Evolutionary conservation across 768 basidiomycete species (phyloP), one percentile per base, ranked within the genome.

Genomic region (Roridomyces roridus): DNA sequence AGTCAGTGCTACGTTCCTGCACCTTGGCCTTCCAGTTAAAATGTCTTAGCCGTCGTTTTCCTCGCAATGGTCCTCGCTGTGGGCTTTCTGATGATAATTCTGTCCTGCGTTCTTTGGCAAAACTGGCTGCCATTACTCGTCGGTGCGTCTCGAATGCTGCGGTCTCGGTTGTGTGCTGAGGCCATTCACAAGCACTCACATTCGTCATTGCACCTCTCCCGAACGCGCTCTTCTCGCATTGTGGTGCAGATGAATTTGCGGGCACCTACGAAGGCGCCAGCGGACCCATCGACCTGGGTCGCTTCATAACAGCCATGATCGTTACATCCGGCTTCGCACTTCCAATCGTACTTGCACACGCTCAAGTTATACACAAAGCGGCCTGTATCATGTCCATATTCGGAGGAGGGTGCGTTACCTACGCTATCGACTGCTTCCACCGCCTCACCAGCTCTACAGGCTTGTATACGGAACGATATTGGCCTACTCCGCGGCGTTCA

Each of bases 41-140:
- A 36, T 39, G 41, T 9, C 5, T 35, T 61, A 98, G 96, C 94
- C 68, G 95, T 98, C 62, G 95, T 98, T 66, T 81, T 98, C 49
- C 87, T 99, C 42, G 96, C 97, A 2, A 98, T 99, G 75, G 93
- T 98, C 49, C 88, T 99, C 46, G 97, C 97, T 6, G 84, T 96
- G 15, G 97, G 97, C n/a, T 99, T 99, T 78, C 77, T 99, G 55
- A 85, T 98, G 68, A 92, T 98, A 68, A 99, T 99, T 72, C 87
- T 99, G 21, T 94, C 94, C 1, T 98, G 97, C 70, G 97, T 97
- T 7, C 78, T 98, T 26, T 98, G 90, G 89, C 77, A 86, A 14
- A 99, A 99, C 72, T 99, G 97, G 97, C 80, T 98, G 20, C 97
- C 97, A 29, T 80, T 99, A 46, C 82, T 98, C 62, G 96, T 98